Evolutionary conservation across 257 asterid genomes (phyloP).

Genomic region (Nyctanthes arbortristis): DNA sequence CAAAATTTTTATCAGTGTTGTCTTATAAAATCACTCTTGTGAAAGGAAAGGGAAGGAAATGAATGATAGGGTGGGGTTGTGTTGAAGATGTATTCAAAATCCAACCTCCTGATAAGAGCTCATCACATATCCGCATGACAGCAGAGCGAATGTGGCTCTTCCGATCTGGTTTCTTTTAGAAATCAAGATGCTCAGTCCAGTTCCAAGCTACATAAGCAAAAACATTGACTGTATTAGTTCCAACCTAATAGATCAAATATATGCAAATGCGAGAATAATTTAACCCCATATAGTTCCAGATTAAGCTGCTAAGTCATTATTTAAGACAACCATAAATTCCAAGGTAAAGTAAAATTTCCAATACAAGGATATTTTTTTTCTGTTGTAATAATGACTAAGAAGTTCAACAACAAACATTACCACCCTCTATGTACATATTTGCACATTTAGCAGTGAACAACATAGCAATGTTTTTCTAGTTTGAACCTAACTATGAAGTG

Average conservation of each 20-base stretch:
- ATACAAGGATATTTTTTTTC: too few relatives aligned
- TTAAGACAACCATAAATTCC: not conserved
- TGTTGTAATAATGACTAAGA: too few relatives aligned
- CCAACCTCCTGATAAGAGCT: constrained; percentile 97
- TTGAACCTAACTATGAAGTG: not conserved
- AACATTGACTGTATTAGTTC: constrained; percentile 26
- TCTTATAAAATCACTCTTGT: constrained; percentile 9
- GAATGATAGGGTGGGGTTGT: not conserved
- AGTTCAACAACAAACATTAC: not conserved
- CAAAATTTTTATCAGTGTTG: too few relatives aligned
- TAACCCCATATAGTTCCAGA: constrained; percentile 4
- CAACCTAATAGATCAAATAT: constrained; percentile 15
- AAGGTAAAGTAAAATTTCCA: not conserved
- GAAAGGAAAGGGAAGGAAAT: constrained; percentile 5
- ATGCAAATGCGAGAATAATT: constrained; percentile 7
- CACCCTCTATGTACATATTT: not conserved
- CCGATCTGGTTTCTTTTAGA: constrained; percentile 88
- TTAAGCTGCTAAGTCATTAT: constrained; percentile 1
- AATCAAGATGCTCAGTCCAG: constrained; percentile 88
- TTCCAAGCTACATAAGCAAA: constrained; percentile 78
- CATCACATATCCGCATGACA: constrained; percentile 88
- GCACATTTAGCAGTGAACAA: not conserved
- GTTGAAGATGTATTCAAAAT: constrained; percentile 16
- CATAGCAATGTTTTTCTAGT: not conserved
- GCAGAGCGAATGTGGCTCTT: constrained; percentile 72